These are phyloP conservation scores for Copromyces sp. DNA, from an alignment of 495 filamentous ascomycete genomes.

Conservation along the genomic window DNA sequence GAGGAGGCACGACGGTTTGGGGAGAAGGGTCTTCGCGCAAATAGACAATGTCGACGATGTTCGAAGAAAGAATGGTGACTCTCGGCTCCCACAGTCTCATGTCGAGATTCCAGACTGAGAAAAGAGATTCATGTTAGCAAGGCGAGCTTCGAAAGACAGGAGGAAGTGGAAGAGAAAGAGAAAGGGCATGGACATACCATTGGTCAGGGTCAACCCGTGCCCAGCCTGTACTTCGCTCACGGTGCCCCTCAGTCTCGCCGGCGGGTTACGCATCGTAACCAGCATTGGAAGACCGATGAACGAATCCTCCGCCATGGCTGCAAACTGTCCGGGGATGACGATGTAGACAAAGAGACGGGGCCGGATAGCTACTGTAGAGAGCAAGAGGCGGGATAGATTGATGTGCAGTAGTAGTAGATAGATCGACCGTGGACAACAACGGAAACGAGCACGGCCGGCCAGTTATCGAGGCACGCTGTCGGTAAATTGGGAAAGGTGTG, in stretches of 20 bases:
- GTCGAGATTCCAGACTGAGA: constrained; percentile 18
- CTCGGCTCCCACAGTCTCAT: constrained; percentile 24
- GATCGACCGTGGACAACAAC: background rate
- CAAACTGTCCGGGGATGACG: background rate
- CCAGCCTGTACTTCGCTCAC: constrained; percentile 62
- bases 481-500: background rate
- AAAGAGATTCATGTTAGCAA: background rate
- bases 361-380: background rate
- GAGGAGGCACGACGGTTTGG: background rate
- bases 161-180: background rate
- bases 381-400: background rate
- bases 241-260: constrained; percentile 57
- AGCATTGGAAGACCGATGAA: constrained; percentile 75
- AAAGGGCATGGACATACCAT: constrained; percentile 50
- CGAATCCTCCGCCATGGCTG: constrained; percentile 29
- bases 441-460: background rate
- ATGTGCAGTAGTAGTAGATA: background rate
- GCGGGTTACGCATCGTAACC: constrained; percentile 60
- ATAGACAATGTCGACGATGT: constrained; percentile 32
- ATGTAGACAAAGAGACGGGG: background rate
- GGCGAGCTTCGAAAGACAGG: constrained; percentile 3
- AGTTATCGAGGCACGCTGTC: background rate
- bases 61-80: constrained; percentile 23
- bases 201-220: constrained; percentile 59
- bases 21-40: constrained; percentile 8